Conservation (phyloP, 352 stramenopile genomes). For the Saprolegnia diclina region DNA sequence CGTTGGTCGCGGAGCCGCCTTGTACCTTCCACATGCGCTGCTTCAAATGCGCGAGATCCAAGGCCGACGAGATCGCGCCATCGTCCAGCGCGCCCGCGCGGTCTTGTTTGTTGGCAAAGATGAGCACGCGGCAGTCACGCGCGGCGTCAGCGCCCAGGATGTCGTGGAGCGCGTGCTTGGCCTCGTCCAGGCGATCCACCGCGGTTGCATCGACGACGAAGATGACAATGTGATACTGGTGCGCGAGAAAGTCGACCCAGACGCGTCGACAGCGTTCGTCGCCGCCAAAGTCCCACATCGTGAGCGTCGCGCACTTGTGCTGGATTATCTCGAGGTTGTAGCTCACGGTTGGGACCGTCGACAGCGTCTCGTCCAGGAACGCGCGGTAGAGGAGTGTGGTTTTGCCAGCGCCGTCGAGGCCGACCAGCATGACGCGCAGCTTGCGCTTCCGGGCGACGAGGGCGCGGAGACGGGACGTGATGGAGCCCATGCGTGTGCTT, state of each 20-base stretch:
- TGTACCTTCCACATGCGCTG: slow-evolving; percentile 19
- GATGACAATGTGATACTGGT: slow-evolving; percentile 12
- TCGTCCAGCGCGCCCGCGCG: slow-evolving; percentile 3
- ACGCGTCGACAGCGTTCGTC: slow-evolving; percentile 15
- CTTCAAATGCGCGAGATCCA: slow-evolving; percentile 1
- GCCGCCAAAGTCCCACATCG: slow-evolving; percentile 28
- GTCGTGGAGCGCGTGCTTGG: slow-evolving; percentile 10
- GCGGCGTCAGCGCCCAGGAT: background rate
- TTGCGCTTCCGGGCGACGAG: slow-evolving; percentile 17
- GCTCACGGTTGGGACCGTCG: slow-evolving; percentile 27
- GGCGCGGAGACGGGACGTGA: background rate
- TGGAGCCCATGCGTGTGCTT: background rate
- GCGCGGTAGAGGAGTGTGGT: slow-evolving; percentile 29
- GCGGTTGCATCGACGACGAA: slow-evolving; percentile 31
- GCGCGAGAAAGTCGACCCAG: slow-evolving; percentile 6
- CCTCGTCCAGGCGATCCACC: slow-evolving; percentile 20
- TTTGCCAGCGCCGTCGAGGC: slow-evolving; percentile 29
- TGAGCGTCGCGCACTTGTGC: slow-evolving; percentile 25
- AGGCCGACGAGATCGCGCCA: background rate
- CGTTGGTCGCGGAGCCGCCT: background rate
- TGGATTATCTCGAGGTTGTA: slow-evolving; percentile 28
- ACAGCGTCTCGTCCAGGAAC: slow-evolving; percentile 15
- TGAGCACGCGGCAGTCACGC: slow-evolving; percentile 7
- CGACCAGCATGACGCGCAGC: slow-evolving; percentile 24
- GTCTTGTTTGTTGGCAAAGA: slow-evolving; percentile 27